Percentiles rank a stretch among this genome's conserved stretches.
These are phyloP conservation scores for Penicillium macrosclerotiorum DNA, from an alignment of 495 filamentous ascomycete genomes.

Conservation along the genomic window DNA sequence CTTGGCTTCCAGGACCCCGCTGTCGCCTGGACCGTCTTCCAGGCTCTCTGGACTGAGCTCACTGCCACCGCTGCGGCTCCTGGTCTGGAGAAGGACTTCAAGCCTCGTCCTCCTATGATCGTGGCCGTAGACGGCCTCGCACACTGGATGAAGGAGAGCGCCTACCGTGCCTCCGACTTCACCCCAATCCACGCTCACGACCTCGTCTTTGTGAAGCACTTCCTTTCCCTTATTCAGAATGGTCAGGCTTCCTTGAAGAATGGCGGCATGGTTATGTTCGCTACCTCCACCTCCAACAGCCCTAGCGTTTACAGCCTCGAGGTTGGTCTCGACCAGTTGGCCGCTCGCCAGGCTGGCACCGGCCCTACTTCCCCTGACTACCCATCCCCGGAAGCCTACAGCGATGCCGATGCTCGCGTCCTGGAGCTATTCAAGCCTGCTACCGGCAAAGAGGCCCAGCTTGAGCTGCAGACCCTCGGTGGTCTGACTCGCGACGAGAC, in stretches of 20 bases:
- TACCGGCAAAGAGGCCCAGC: slow-evolving; percentile 34
- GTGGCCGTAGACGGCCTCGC: slow-evolving; percentile 74
- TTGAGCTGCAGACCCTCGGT: slow-evolving; percentile 57
- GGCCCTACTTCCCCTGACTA: slow-evolving; percentile 35
- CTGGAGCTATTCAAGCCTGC: slow-evolving; percentile 44
- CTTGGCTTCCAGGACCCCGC: slow-evolving; percentile 72
- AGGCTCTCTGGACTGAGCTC: slow-evolving; percentile 77
- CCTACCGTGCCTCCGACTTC: slow-evolving; percentile 66
- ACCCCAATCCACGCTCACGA: slow-evolving; percentile 84
- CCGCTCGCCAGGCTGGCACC: slow-evolving; percentile 37
- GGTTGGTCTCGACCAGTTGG: slow-evolving; percentile 56
- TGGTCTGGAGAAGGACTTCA: slow-evolving; percentile 33
- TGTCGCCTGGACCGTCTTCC: slow-evolving; percentile 76
- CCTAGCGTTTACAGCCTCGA: slow-evolving; percentile 62
- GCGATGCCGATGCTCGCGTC: slow-evolving; percentile 65
- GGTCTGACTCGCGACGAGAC: slow-evolving; percentile 75
- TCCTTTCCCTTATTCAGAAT: slow-evolving; percentile 61
- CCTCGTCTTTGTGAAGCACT: slow-evolving; percentile 71
- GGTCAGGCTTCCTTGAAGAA: slow-evolving; percentile 61
- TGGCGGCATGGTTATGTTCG: slow-evolving; percentile 75
- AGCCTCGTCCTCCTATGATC: slow-evolving; percentile 71
- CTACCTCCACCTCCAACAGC: slow-evolving; percentile 65
- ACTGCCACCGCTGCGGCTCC: slow-evolving; percentile 52
- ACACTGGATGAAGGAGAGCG: slow-evolving; percentile 74
- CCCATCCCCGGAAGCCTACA: slow-evolving; percentile 62